Conservation (phyloP, 2,329 filamentous ascomycete species). For the Sordariomycetes sp. region DNA sequence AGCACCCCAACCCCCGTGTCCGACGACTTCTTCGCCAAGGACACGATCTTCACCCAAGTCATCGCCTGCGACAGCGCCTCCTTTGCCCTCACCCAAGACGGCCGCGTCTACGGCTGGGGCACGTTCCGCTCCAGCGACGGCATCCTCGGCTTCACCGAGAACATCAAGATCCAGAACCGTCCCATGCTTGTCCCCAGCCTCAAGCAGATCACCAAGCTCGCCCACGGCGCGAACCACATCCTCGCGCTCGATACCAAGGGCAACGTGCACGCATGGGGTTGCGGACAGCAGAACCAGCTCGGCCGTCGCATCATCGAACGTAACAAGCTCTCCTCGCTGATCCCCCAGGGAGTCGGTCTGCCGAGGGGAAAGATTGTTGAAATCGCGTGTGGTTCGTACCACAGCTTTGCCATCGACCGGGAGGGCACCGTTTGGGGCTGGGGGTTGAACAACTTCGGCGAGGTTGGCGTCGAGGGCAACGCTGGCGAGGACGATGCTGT, state of each 20-base stretch:
- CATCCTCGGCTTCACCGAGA: slow-evolving; percentile 53
- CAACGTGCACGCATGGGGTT: slow-evolving; percentile 62
- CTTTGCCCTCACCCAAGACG: slow-evolving; percentile 67
- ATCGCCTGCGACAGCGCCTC: slow-evolving; percentile 66
- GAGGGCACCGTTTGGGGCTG: slow-evolving; percentile 67
- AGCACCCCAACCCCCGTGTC: slow-evolving; percentile 56
- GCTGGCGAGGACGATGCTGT: slow-evolving; percentile 47
- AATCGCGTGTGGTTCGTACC: slow-evolving; percentile 61
- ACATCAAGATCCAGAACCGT: slow-evolving; percentile 37
- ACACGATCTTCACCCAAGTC: slow-evolving; percentile 54
- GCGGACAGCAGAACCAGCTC: slow-evolving; percentile 57
- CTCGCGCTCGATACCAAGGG: slow-evolving; percentile 58
- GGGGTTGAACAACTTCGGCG: slow-evolving; percentile 82
- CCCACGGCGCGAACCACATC: slow-evolving; percentile 62
- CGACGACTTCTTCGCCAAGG: slow-evolving; percentile 48
- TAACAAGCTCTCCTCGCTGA: slow-evolving; percentile 52
- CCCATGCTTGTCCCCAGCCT: slow-evolving; percentile 51
- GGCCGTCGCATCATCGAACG: slow-evolving; percentile 51
- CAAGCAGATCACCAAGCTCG: slow-evolving; percentile 55
- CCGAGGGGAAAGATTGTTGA: slow-evolving; percentile 49
- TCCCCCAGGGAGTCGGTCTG: slow-evolving; percentile 47
- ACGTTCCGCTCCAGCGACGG: slow-evolving; percentile 63
- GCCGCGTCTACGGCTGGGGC: slow-evolving; percentile 74
- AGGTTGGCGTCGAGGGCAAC: slow-evolving; percentile 59
- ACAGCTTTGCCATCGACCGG: slow-evolving; percentile 71